Base-by-base conservation (phyloP, 306 rosid species). In the Fragaria vesca region DNA sequence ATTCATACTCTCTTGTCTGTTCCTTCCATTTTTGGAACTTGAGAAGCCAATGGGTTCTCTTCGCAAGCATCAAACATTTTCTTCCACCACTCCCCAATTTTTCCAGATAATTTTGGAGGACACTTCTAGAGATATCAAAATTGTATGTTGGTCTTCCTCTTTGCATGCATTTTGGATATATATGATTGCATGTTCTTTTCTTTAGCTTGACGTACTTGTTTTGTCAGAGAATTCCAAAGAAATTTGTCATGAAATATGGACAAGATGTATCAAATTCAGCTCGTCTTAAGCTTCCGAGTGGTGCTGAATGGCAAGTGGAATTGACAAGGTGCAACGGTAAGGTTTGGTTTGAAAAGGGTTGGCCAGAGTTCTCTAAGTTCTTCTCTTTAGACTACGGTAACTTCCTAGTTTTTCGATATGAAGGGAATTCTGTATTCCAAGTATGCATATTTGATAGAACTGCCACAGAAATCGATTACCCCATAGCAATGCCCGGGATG, bases 201-300 rank as follows among this genome's bases (percentile, higher is more conserved):
- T 32, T 32, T 32, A 32, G 34, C 34, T 32, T 32, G 34, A 32
- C 34, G 34, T 32, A 0, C 34, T 32, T 32, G 34, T 52, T 18
- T 13, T 62, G 10, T 75, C 54, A 47, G 79, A 43, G 50, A 47
- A 45, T 63, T 4, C 79, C 62, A 2, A 75, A 46, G 45, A 75
- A 63, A 28, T 75, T 75, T 63, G 62, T 75, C 34, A 63, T 16
- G 42, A 6, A 75, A 63, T 26, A 75, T 62, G 79, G 79, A 12
- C 7, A 30, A 28, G 61, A 67, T 17, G 16, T 75, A 10, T 28
- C 57, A 5, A 46, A 32, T 32, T 32, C 34, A 2, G 34, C 34
- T 32, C 28, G 47, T 62, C 28, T 75, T 47, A 75, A 47, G 36
- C 71, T 75, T 30, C 65, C 50, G 13, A 57, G 17, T 34, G 79